A percentile compares a stretch with the other conserved stretches of the same genome.
Conservation (phyloP, 106 monocot species). For the Platanthera guangdongensis region DNA sequence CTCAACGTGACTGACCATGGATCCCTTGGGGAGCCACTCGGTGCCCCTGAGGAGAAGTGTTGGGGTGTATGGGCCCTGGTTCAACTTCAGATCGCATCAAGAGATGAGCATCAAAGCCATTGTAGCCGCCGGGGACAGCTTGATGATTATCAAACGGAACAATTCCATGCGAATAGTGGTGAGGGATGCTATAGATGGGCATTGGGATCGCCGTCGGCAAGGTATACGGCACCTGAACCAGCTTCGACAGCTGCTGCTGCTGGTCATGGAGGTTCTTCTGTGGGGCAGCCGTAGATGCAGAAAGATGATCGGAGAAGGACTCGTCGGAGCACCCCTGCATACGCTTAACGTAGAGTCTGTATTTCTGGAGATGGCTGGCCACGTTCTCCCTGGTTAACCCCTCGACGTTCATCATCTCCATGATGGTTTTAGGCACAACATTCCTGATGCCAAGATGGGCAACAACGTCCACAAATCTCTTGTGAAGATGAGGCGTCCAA, state of each 20-base stretch:
- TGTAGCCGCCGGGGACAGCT: conserved; percentile 2
- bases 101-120: conserved; percentile 19
- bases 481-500: conserved; percentile 59
- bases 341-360: conserved; percentile 39
- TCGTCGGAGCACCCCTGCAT: conserved; percentile 19
- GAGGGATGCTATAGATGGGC: conserved; percentile 23
- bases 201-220: conserved; percentile 29
- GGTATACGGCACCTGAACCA: conserved; percentile 19
- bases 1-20: too few relatives aligned
- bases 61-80: too few relatives aligned
- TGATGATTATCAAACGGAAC: conserved; percentile 21
- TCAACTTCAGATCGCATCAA: too few relatives aligned
- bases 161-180: conserved; percentile 17
- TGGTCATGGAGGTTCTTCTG: conserved; percentile 16
- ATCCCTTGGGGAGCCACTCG: too few relatives aligned
- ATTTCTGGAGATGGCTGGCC: conserved; percentile 52
- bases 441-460: conserved; percentile 40
- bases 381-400: conserved; percentile 50
- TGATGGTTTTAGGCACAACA: conserved; percentile 46
- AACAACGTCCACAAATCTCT: conserved; percentile 47
- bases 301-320: conserved; percentile 25
- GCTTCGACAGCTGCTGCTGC: conserved; percentile 3
- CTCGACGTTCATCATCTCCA: conserved; percentile 58
- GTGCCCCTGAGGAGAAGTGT: too few relatives aligned
- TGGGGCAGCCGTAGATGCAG: conserved; percentile 19